Percentiles rank a stretch among this genome's conserved stretches.
Conservation (phyloP, 495 filamentous ascomycete species). For the Antarctomyces pellizariae region DNA sequence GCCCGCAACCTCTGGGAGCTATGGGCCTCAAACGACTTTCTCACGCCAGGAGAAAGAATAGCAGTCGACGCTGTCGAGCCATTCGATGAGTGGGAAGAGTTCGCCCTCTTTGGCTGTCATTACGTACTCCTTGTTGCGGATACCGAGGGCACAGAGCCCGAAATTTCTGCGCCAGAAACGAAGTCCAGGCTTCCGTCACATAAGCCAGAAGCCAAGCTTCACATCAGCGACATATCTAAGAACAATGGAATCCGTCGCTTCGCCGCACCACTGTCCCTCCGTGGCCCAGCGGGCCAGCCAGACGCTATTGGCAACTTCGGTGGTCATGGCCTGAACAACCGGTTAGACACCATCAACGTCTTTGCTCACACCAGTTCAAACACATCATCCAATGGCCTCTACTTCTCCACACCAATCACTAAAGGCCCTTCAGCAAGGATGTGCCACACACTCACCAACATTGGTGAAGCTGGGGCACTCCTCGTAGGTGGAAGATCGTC, state of each 20-base stretch:
- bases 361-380: constrained; percentile 16
- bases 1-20: constrained; percentile 52
- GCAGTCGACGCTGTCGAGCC: constrained; percentile 45
- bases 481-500: constrained; percentile 62
- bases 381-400: constrained; percentile 6
- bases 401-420: constrained; percentile 10
- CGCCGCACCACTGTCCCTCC: constrained; percentile 8
- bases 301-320: constrained; percentile 19
- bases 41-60: constrained; percentile 28
- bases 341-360: constrained; percentile 35
- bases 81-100: constrained; percentile 95
- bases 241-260: constrained; percentile 7
- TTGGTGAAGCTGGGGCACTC: constrained; percentile 26
- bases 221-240: no score
- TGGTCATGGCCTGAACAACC: constrained; percentile 34
- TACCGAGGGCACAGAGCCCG: no score
- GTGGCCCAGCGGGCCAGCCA: not conserved
- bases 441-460: constrained; percentile 51
- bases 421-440: constrained; percentile 29
- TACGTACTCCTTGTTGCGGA: constrained; percentile 59
- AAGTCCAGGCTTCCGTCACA: no score
- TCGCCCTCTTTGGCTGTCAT: constrained; percentile 64
- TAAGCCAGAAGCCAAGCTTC: no score
- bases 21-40: constrained; percentile 43
- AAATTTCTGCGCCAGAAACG: no score